These are phyloP conservation scores for Bombardia bombarda DNA, from an alignment of 495 filamentous ascomycete species.

Conservation along the genomic window DNA sequence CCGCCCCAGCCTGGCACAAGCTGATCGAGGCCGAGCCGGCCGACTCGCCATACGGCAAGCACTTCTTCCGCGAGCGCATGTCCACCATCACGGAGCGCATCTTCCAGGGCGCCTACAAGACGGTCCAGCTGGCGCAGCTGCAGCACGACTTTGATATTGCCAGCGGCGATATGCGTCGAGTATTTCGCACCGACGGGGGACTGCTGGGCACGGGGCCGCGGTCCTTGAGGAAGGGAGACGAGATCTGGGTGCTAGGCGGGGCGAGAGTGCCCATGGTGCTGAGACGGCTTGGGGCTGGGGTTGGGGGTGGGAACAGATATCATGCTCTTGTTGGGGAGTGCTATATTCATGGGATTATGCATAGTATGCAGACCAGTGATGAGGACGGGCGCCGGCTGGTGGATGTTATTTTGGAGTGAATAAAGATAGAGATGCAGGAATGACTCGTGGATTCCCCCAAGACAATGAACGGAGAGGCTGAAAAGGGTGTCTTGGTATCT, in stretches of 20 bases:
- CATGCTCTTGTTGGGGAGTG: conserved; percentile 5
- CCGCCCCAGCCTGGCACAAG: neutral
- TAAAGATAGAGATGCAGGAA: neutral
- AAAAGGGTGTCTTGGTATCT: too few species aligned
- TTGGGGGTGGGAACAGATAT: neutral
- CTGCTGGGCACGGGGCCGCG: conserved; percentile 11
- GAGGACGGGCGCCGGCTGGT: neutral
- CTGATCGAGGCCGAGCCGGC: conserved; percentile 7
- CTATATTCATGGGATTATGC: conserved; percentile 10
- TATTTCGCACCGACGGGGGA: conserved; percentile 3
- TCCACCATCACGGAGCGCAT: conserved; percentile 4
- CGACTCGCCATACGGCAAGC: conserved; percentile 4
- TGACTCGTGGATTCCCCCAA: neutral
- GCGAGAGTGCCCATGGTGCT: conserved; percentile 7
- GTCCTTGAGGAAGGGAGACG: conserved; percentile 8
- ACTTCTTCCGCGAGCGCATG: conserved; percentile 5
- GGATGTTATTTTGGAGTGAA: neutral
- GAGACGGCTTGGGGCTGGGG: neutral
- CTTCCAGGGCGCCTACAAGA: conserved; percentile 1
- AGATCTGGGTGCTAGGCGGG: conserved; percentile 11
- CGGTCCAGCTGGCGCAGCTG: conserved; percentile 6
- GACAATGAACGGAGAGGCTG: too few species aligned
- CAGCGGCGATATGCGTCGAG: conserved; percentile 1
- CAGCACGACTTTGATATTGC: conserved; percentile 9
- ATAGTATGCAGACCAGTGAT: neutral